These are phyloP conservation scores for Penicillium ucsense DNA, from an alignment of 495 filamentous ascomycete species.

Conservation along the genomic window DNA sequence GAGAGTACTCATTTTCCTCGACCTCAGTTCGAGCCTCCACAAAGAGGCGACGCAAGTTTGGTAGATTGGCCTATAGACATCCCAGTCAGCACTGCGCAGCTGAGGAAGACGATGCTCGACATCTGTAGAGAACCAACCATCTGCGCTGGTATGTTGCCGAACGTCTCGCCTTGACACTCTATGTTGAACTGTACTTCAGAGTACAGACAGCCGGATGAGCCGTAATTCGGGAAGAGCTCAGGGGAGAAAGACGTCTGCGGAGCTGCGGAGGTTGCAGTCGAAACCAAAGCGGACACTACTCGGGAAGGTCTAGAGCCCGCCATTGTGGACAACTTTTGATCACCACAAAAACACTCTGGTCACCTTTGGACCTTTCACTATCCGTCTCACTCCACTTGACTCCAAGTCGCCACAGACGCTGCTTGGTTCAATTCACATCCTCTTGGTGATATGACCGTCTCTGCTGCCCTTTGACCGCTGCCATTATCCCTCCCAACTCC, in stretches of 20 bases:
- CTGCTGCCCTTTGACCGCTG: neutral
- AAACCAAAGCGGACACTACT: constrained; percentile 8
- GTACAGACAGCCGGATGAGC: too few species aligned
- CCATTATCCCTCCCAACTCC: constrained; percentile 5
- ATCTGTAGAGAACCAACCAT: too few species aligned
- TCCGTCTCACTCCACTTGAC: neutral
- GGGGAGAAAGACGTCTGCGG: neutral
- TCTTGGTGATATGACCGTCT: too few species aligned
- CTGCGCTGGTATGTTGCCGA: too few species aligned
- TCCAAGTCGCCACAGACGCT: constrained; percentile 2
- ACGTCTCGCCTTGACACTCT: too few species aligned
- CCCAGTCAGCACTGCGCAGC: too few species aligned
- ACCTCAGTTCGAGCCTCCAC: constrained; percentile 89
- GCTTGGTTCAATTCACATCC: too few species aligned
- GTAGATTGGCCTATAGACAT: constrained; percentile 62
- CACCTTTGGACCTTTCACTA: constrained; percentile 6
- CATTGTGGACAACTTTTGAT: constrained; percentile 36
- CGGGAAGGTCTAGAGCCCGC: constrained; percentile 20
- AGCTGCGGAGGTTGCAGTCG: neutral
- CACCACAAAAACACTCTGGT: constrained; percentile 21
- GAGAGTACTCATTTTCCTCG: constrained; percentile 89
- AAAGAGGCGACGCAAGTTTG: constrained; percentile 91
- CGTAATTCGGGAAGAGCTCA: neutral
- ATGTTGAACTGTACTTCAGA: too few species aligned
- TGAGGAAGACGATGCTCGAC: too few species aligned